Conservation (phyloP, 768 basidiomycete species). For the Boletus rubropictus region DNA sequence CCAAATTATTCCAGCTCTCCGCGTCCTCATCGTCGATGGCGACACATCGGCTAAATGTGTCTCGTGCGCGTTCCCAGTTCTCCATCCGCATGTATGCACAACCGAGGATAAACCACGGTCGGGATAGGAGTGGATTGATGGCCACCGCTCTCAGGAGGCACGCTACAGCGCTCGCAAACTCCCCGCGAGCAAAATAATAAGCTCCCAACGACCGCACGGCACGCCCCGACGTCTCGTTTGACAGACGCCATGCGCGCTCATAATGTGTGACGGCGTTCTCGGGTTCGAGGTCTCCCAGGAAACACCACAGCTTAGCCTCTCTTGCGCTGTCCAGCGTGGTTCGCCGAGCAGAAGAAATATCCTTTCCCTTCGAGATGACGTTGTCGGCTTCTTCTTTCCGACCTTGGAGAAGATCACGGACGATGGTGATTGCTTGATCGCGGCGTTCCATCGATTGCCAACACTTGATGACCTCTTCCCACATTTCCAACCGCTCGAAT, state of each 20-base stretch:
- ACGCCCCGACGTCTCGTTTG: constrained; percentile 73
- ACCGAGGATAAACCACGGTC: constrained; percentile 96
- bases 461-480: constrained; percentile 93
- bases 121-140: constrained; percentile 84
- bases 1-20: constrained; percentile 98
- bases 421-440: constrained; percentile 74
- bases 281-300: constrained; percentile 87
- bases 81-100: constrained; percentile 81
- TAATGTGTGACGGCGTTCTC: constrained; percentile 69
- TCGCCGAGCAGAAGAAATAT: constrained; percentile 37
- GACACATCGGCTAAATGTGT: constrained; percentile 82
- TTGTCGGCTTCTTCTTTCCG: constrained; percentile 76
- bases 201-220: constrained; percentile 92
- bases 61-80: constrained; percentile 77
- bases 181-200: constrained; percentile 63
- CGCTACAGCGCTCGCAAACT: constrained; percentile 56
- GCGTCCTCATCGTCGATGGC: constrained; percentile 92
- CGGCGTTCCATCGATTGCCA: constrained; percentile 75
- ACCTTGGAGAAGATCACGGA: constrained; percentile 81
- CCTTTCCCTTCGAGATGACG: constrained; percentile 58
- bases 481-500: constrained; percentile 94
- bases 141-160: constrained; percentile 70
- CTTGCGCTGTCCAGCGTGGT: constrained; percentile 55
- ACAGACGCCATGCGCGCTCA: constrained; percentile 77
- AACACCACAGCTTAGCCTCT: constrained; percentile 91